These are phyloP conservation scores for Xylaria grammica DNA, from an alignment of 495 filamentous ascomycete species.

Conservation along the genomic window DNA sequence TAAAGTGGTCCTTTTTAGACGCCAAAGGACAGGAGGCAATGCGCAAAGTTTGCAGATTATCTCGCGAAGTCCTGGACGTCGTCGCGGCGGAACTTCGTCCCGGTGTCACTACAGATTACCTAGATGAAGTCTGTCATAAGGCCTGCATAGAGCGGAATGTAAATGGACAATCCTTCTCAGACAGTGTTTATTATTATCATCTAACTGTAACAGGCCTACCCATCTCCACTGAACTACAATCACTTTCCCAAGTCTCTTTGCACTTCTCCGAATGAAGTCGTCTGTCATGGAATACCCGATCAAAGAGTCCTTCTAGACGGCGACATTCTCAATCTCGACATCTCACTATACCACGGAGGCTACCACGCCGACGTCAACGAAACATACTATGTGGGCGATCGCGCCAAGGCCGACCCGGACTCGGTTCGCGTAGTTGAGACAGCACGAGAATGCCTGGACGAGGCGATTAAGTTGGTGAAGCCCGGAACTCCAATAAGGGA, in stretches of 20 bases:
- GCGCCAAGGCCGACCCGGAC: conserved; percentile 70
- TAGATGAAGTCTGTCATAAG: conserved; percentile 92
- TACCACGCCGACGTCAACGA: conserved; percentile 89
- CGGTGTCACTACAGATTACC: conserved; percentile 90
- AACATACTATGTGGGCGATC: conserved; percentile 86
- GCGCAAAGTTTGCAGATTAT: conserved; percentile 86
- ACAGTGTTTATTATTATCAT: not conserved
- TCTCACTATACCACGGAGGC: conserved; percentile 82
- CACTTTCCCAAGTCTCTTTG: conserved; percentile 96
- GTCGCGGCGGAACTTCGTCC: conserved; percentile 78
- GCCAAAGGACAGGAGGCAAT: conserved; percentile 76
- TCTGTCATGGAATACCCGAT: conserved; percentile 89
- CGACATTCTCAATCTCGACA: conserved; percentile 86
- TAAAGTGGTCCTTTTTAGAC: conserved; percentile 79
- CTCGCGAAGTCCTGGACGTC: conserved; percentile 88
- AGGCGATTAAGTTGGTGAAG: conserved; percentile 80
- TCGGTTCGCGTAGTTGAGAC: conserved; percentile 80
- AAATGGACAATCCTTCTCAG: conserved; percentile 10
- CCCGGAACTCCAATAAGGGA: conserved; percentile 82
- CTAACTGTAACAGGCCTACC: conserved; percentile 73
- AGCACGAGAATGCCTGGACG: conserved; percentile 73
- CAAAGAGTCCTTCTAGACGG: conserved; percentile 74
- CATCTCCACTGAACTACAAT: conserved; percentile 91
- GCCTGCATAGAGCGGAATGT: conserved; percentile 91
- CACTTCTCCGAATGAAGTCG: conserved; percentile 91